Conservation (phyloP, 1,284 basidiomycete genomes). For the Rhodotorula sp. region DNA sequence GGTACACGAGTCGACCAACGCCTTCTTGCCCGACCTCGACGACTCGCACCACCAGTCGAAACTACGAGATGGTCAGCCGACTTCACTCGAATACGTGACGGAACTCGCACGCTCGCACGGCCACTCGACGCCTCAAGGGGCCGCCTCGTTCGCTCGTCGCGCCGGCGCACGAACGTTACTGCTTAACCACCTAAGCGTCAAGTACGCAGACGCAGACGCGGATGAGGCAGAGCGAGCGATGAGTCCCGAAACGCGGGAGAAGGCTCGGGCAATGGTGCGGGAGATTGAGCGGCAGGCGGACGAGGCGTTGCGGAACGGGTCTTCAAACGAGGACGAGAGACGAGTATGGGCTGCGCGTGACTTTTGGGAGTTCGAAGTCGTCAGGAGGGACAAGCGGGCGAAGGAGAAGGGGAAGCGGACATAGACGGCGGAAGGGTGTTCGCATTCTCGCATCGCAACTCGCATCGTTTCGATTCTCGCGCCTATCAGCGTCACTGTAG, state of each 20-base stretch:
- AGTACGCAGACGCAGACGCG: slow-evolving; percentile 48
- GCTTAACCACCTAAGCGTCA: slow-evolving; percentile 65
- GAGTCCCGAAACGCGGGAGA: slow-evolving; percentile 47
- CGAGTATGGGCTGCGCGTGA: slow-evolving; percentile 64
- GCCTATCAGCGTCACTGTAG: background rate
- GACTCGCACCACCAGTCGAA: slow-evolving; percentile 45
- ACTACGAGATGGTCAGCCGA: slow-evolving; percentile 33
- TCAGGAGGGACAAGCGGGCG: slow-evolving; percentile 40
- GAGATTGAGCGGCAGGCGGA: slow-evolving; percentile 67
- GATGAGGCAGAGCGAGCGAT: slow-evolving; percentile 50
- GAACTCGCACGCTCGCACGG: slow-evolving; percentile 64
- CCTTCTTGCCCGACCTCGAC: slow-evolving; percentile 62
- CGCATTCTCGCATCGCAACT: background rate
- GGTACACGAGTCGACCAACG: slow-evolving; percentile 82
- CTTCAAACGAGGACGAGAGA: slow-evolving; percentile 17
- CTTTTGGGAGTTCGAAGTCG: slow-evolving; percentile 61
- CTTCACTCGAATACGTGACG: slow-evolving; percentile 54
- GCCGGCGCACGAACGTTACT: slow-evolving; percentile 66
- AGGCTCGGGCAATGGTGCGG: slow-evolving; percentile 54
- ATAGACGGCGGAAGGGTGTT: background rate
- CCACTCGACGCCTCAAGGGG: slow-evolving; percentile 76
- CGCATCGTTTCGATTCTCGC: background rate
- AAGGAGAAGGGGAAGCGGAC: background rate
- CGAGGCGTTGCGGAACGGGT: slow-evolving; percentile 46
- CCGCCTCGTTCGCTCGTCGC: slow-evolving; percentile 69